Evolutionary conservation across 352 stramenopile genomes (phyloP), one percentile per base, ranked within the genome.

Genomic region (Blastocystis sp.): DNA sequence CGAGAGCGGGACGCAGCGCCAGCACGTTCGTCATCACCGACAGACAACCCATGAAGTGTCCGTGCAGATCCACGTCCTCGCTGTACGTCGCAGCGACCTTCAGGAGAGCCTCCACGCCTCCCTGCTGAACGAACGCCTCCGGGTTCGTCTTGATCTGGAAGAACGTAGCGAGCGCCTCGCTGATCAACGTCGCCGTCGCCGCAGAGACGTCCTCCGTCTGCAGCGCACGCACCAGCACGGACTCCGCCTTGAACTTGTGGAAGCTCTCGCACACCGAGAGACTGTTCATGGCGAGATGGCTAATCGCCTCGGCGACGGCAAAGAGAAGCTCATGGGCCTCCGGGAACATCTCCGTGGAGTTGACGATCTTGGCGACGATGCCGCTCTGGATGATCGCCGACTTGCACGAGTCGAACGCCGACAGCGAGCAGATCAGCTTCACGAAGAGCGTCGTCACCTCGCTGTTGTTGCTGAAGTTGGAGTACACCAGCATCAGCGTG

Each of bases 401-500:
- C 69, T 81, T 63, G 53, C 69, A 81, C 6, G 42, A 63, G 16
- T 81, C 69, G 27, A 81, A 63, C 27, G 69, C 69, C 18, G 69
- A 81, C 24, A 81, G 49, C 11, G n/a, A 63, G 46, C 69, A 81
- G 46, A 81, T 81, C 69, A 81, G 69, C 53, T 81, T 48, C 69
- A 81, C 69, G 46, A 81, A 81, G 42, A 81, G 48, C 21, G 69
- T 81, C 36, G 69, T 81, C 48, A 81, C 24, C 1, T 81, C 48
- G 32, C 44, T 61, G 46, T 81, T 64, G n/a, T 24, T 81, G 46
- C 69, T 64, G 44, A 81, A 81, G 69, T 81, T 81, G 16, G 40
- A 63, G 53, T 81, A 81, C 69, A 81, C 69, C 40, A 81, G 69
- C 69, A 81, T 81, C 69, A 81, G 46, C 32, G 69, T 81, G 29